phyloP scores from a whole-genome alignment of 208 protist species.

The Leishmania mexicana region DNA sequence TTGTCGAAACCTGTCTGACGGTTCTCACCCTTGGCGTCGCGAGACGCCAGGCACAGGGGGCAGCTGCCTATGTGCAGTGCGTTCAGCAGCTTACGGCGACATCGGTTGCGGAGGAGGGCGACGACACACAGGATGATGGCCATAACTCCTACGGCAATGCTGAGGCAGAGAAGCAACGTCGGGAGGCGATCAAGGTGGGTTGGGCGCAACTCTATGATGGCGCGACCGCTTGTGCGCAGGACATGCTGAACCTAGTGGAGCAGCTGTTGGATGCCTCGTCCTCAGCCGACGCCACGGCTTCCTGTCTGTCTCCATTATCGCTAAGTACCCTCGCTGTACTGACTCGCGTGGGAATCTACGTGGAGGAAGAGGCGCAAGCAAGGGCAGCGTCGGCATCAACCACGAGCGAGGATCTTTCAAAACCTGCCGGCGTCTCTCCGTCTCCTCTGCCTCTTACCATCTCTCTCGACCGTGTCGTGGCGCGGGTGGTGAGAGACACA shows the following conservation, averaged over 20 bases:
- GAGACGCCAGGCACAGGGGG: slow-evolving; percentile 7
- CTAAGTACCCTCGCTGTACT: slow-evolving; percentile 16
- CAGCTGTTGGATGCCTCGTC: not conserved
- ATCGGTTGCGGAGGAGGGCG: not conserved
- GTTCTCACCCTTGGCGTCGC: slow-evolving; percentile 12
- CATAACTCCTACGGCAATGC: not conserved
- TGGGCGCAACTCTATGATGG: slow-evolving; percentile 13
- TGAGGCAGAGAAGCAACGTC: slow-evolving; percentile 6
- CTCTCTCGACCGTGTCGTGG: slow-evolving; percentile 10
- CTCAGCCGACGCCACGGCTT: not conserved
- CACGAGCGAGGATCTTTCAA: not conserved
- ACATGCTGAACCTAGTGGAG: not conserved
- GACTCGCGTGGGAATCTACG: slow-evolving; percentile 10
- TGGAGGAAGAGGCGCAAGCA: slow-evolving; percentile 2
- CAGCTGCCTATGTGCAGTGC: slow-evolving; percentile 16
- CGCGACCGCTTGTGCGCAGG: not conserved
- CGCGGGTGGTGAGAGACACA: slow-evolving; percentile 14
- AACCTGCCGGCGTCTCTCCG: not conserved
- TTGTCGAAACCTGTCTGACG: slow-evolving; percentile 15
- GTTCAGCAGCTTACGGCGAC: slow-evolving; percentile 1
- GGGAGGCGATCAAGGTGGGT: slow-evolving; percentile 1
- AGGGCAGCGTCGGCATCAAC: not conserved
- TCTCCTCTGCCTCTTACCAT: not conserved
- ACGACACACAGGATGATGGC: not conserved
- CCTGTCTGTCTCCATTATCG: slow-evolving; percentile 8